Evolutionary conservation across 208 protist species (phyloP).

Genomic region (Borovskyia barvae): DNA sequence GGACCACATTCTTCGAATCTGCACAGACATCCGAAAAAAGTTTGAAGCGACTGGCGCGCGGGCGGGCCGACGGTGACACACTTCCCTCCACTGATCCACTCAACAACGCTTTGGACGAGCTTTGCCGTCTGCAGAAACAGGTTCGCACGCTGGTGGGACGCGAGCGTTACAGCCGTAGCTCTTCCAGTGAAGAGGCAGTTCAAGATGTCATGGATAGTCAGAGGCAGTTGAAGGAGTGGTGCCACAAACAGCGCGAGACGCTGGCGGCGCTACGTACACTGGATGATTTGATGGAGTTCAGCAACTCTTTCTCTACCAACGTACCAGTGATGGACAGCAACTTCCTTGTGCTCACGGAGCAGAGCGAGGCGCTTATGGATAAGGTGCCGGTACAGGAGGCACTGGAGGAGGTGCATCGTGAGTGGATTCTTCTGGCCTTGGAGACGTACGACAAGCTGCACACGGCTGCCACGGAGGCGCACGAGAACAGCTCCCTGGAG

Average conservation of each 20-base stretch:
- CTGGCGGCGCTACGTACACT: conserved; percentile 46
- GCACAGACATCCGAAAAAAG: conserved; percentile 29
- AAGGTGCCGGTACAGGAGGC: conserved; percentile 63
- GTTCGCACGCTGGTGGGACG: conserved; percentile 62
- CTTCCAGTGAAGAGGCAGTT: conserved; percentile 45
- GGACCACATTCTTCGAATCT: conserved; percentile 46
- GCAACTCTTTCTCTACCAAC: conserved; percentile 66
- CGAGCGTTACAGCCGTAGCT: conserved; percentile 55
- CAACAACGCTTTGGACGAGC: conserved; percentile 52
- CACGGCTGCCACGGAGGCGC: conserved; percentile 28
- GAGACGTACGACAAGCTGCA: conserved; percentile 67
- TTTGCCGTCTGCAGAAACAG: conserved; percentile 74
- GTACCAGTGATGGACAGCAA: conserved; percentile 85
- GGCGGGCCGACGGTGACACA: background rate
- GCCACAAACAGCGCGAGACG: conserved; percentile 72
- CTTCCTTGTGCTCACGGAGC: conserved; percentile 81
- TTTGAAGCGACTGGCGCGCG: conserved; percentile 44
- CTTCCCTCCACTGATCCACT: conserved; percentile 46
- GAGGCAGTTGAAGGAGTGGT: conserved; percentile 72
- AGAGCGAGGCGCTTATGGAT: conserved; percentile 48
- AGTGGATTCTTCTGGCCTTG: conserved; percentile 65
- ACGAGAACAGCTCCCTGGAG: conserved; percentile 44
- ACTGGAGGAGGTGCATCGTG: conserved; percentile 67
- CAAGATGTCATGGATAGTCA: conserved; percentile 69
- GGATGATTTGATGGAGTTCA: conserved; percentile 66